Evolutionary conservation across 2,329 filamentous ascomycete species (phyloP).

Genomic region (Helotiales sp.): DNA sequence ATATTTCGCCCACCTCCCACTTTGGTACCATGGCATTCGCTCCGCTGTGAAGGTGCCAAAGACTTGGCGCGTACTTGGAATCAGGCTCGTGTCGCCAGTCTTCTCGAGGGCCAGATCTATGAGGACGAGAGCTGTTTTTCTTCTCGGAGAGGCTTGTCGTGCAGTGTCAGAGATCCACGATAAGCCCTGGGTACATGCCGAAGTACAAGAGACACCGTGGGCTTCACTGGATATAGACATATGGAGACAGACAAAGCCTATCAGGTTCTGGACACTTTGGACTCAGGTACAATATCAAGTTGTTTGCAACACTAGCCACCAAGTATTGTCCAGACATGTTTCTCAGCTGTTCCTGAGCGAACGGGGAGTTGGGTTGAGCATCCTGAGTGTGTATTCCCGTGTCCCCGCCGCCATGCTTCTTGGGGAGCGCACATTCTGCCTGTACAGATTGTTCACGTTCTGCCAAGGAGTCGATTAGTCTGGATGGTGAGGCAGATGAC

Average conservation of each 20-base stretch:
- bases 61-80: neutral
- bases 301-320: neutral
- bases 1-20: neutral
- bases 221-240: too few species aligned
- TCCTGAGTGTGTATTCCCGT: neutral
- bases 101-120: too few species aligned
- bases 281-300: neutral
- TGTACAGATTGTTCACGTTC: neutral
- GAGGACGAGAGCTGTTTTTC: too few species aligned
- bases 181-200: too few species aligned
- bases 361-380: neutral
- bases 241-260: too few species aligned
- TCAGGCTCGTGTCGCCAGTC: too few species aligned
- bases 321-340: neutral
- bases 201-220: too few species aligned
- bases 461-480: neutral
- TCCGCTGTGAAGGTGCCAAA: neutral
- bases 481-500: neutral
- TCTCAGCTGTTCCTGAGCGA: neutral
- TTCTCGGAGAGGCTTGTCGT: too few species aligned
- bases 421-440: neutral
- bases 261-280: neutral
- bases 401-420: neutral
- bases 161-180: too few species aligned
- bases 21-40: neutral